phyloP scores from a whole-genome alignment of 2,329 filamentous ascomycete genomes.

The Malbranchea zuffiana region DNA sequence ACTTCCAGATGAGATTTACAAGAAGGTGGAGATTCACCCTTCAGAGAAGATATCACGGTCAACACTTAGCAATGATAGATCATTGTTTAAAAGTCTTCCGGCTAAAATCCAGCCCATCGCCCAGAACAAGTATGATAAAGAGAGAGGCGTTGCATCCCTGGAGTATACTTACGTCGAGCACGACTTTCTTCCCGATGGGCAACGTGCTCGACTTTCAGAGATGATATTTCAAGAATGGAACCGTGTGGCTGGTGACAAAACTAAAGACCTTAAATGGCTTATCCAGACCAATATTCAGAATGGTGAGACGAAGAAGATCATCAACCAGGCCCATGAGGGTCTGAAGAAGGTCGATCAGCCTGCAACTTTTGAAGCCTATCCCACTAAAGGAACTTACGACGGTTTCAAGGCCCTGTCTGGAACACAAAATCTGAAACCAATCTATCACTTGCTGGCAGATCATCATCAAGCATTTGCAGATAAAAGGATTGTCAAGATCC shows the following conservation, averaged over 20 bases:
- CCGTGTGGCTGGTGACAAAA: not conserved
- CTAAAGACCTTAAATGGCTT: not conserved
- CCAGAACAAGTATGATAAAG: not conserved
- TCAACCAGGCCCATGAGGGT: not conserved
- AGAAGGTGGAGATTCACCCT: too few species aligned
- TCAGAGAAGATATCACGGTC: too few species aligned
- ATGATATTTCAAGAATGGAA: slow-evolving; percentile 1
- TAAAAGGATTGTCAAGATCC: not conserved
- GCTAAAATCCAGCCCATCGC: not conserved
- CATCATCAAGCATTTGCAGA: not conserved
- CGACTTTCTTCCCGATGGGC: not conserved
- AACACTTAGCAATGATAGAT: not conserved
- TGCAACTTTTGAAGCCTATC: not conserved
- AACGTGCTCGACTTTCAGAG: not conserved
- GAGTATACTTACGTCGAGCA: not conserved
- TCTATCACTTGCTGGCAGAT: not conserved
- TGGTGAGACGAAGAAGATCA: not conserved
- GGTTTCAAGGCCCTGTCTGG: not conserved
- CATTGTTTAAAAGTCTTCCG: not conserved
- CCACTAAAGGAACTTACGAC: not conserved
- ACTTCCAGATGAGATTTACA: not conserved
- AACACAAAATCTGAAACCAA: not conserved
- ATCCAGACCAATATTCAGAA: not conserved
- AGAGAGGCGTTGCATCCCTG: not conserved
- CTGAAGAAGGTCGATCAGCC: not conserved